Conservation (phyloP, 768 basidiomycete species). For the Leccinum broughii region DNA sequence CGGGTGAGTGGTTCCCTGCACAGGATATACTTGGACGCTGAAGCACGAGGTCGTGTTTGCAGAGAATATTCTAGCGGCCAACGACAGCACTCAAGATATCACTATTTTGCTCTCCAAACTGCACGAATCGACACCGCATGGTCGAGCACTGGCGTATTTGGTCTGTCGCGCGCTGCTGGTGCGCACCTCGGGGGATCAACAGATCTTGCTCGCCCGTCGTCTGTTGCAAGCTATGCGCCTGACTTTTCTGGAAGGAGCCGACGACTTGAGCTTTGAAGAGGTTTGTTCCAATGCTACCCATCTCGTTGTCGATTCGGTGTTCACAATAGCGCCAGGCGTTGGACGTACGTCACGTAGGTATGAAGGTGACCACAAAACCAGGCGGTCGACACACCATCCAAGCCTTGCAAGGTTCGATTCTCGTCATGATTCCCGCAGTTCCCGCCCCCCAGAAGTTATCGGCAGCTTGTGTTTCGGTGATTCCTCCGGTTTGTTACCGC, state of each 20-base stretch:
- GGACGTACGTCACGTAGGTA: constrained; percentile 46
- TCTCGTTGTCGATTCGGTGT: neutral
- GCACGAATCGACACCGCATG: constrained; percentile 48
- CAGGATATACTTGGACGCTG: neutral
- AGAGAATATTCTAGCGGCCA: constrained; percentile 68
- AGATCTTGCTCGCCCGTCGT: constrained; percentile 52
- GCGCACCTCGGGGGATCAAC: constrained; percentile 56
- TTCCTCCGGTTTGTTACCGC: constrained; percentile 34
- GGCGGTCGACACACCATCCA: constrained; percentile 54
- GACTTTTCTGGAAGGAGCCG: constrained; percentile 46
- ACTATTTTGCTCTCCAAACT: constrained; percentile 53
- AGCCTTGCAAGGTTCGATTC: constrained; percentile 58
- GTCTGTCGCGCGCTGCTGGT: constrained; percentile 61
- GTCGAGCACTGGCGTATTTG: constrained; percentile 59
- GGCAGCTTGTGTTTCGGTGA: constrained; percentile 49
- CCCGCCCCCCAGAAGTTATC: constrained; percentile 40
- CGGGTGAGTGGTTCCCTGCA: constrained; percentile 45
- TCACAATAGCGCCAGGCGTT: constrained; percentile 40
- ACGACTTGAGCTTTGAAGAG: constrained; percentile 33
- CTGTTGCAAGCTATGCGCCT: constrained; percentile 49
- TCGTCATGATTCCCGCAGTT: constrained; percentile 52
- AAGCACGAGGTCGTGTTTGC: constrained; percentile 1
- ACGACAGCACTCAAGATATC: constrained; percentile 43
- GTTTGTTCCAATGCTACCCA: constrained; percentile 20
- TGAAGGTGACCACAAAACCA: constrained; percentile 57